Evolutionary conservation across 2,329 filamentous ascomycete species (phyloP), one percentile per base, ranked within the genome.

Genomic region (Leptoxyphium fumago): DNA sequence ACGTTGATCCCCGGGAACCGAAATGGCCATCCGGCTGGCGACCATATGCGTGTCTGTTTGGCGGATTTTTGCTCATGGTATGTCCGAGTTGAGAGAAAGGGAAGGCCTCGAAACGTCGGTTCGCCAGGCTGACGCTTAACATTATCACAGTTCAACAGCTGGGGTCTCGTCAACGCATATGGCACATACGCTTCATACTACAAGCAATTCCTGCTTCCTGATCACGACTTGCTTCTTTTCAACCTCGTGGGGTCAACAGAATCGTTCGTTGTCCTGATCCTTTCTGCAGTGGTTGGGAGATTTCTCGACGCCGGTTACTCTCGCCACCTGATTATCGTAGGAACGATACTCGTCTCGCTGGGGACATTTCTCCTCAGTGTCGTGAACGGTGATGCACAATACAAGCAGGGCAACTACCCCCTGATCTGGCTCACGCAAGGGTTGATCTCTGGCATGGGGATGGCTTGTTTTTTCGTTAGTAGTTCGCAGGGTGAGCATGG

Each of bases 381-480:
- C 29, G 60, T 60, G 21, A 65, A 66, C 45, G 66, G 65, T 3
- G 53, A 54, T n/a, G 60, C 56, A 10, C 47, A 52, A 14, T 52
- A 58, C 40, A 56, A 55, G 4, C 42, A 62, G 17, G 66, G 60
- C 38, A 66, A 59, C 43, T 70, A 67, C 50, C 58, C 50, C 28
- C 50, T 63, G 6, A 68, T 70, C 18, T 69, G 67, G 66, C 53
- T 65, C 10, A 67, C 66, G 4, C 68, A 72, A 52, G 69, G 69
- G 3, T 52, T 72, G 34, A 53, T 71, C 32, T 61, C 62, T 21
- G 67, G 68, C 5, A 46, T 71, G 9, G 70, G 70, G 9, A 72
- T 72, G 69, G 62, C 67, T n/a, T 71, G 68, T 49, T 71, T 69
- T 55, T 72, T 72, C 49, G 69, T 72, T 4, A 64, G 46, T 18